Evolutionary conservation across 805 yeast species (phyloP).

Genomic region (Myxozyma vanderwaltii): DNA sequence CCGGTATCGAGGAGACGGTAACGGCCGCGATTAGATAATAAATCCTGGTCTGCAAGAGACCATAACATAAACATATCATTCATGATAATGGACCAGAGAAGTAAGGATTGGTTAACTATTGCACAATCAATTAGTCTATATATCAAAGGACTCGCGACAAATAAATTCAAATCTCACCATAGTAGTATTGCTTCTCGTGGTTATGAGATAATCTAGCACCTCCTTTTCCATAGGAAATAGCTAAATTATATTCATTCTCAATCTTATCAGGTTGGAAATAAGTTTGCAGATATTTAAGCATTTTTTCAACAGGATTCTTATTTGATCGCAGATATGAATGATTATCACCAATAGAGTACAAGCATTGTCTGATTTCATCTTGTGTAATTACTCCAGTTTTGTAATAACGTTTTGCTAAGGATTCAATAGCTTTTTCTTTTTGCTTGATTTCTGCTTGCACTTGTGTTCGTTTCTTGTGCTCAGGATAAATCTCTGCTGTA

Average conservation of each 20-base stretch:
- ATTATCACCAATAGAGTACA: slow-evolving; percentile 79
- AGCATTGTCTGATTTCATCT: slow-evolving; percentile 69
- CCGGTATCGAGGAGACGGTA: slow-evolving; percentile 73
- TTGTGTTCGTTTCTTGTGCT: slow-evolving; percentile 55
- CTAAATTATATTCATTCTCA: slow-evolving; percentile 33
- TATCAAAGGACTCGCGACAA: no score
- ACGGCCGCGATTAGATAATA: slow-evolving; percentile 54
- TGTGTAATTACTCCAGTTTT: slow-evolving; percentile 45
- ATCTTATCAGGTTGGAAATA: slow-evolving; percentile 50
- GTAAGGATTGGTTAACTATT: slow-evolving; percentile 66
- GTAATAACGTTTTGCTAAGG: slow-evolving; percentile 54
- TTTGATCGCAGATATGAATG: slow-evolving; percentile 71
- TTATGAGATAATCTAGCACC: slow-evolving; percentile 76
- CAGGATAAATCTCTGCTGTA: slow-evolving; percentile 65
- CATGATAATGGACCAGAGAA: slow-evolving; percentile 76
- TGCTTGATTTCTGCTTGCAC: slow-evolving; percentile 62
- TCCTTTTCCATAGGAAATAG: slow-evolving; percentile 63
- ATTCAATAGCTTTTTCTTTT: slow-evolving; percentile 71
- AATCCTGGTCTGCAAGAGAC: slow-evolving; percentile 75
- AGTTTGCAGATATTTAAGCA: slow-evolving; percentile 55
- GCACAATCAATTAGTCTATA: not conserved
- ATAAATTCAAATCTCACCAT: slow-evolving; percentile 37
- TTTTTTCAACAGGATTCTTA: slow-evolving; percentile 64
- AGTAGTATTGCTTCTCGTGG: slow-evolving; percentile 71
- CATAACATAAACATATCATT: slow-evolving; percentile 75